phyloP scores from a whole-genome alignment of 2,329 filamentous ascomycete species.

The Leptographium galeiforme region DNA sequence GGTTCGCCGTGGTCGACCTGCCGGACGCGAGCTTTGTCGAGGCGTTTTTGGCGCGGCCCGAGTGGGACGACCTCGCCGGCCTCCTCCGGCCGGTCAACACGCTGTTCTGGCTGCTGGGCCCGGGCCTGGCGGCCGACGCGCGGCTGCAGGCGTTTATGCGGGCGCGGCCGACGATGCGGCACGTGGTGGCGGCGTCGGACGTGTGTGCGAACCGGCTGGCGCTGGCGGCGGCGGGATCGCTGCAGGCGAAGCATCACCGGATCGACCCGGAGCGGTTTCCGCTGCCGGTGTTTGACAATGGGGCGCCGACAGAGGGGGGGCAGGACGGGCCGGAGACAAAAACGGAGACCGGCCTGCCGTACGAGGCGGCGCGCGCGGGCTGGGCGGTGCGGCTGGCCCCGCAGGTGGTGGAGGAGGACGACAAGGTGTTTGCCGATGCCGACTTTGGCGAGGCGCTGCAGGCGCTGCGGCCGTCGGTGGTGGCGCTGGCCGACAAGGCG shows the following conservation, averaged over 20 bases:
- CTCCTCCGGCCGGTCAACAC: slow-evolving; percentile 54
- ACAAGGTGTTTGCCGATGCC: slow-evolving; percentile 33
- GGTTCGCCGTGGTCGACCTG: slow-evolving; percentile 69
- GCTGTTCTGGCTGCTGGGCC: slow-evolving; percentile 73
- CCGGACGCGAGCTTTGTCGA: slow-evolving; percentile 59
- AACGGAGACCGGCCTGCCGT: no score
- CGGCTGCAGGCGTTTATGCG: slow-evolving; percentile 57
- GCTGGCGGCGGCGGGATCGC: slow-evolving; percentile 50
- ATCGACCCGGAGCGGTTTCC: slow-evolving; percentile 65
- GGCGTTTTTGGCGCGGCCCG: slow-evolving; percentile 52
- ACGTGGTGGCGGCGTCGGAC: slow-evolving; percentile 66
- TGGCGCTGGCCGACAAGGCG: slow-evolving; percentile 38
- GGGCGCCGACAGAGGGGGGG: background rate
- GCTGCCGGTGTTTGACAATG: slow-evolving; percentile 53
- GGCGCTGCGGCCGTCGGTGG: slow-evolving; percentile 27
- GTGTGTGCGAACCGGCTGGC: slow-evolving; percentile 62
- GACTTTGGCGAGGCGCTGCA: slow-evolving; percentile 28
- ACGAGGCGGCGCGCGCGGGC: slow-evolving; percentile 29
- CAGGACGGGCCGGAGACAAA: no score
- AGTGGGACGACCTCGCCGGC: slow-evolving; percentile 55
- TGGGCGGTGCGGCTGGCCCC: slow-evolving; percentile 34
- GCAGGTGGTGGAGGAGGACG: slow-evolving; percentile 29
- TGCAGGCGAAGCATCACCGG: slow-evolving; percentile 54
- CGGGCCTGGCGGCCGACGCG: slow-evolving; percentile 48
- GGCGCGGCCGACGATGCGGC: slow-evolving; percentile 46